Conservation (phyloP, 805 yeast genomes). For the Suhomyces sp. region DNA sequence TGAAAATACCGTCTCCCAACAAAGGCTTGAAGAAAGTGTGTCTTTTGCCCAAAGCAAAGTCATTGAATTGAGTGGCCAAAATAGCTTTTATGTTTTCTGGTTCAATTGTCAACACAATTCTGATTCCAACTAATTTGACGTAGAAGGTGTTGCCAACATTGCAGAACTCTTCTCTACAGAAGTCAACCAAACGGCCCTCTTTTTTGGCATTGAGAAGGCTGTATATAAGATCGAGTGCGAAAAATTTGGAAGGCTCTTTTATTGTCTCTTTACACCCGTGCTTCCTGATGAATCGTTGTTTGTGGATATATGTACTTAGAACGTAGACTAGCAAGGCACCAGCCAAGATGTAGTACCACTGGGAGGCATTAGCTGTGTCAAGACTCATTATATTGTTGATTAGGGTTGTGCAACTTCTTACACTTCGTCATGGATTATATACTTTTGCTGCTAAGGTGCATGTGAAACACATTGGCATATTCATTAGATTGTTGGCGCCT, state of each 20-base stretch:
- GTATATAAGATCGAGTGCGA: conserved; percentile 11
- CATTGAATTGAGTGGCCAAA: conserved; percentile 25
- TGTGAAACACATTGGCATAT: neutral
- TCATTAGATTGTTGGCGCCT: neutral
- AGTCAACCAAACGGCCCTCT: conserved; percentile 25
- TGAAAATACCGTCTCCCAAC: conserved; percentile 27
- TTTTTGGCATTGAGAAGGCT: conserved; percentile 15
- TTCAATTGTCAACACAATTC: conserved; percentile 20
- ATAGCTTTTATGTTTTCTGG: conserved; percentile 28
- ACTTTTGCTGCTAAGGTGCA: neutral
- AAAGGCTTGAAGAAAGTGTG: conserved; percentile 18
- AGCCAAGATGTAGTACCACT: conserved; percentile 11
- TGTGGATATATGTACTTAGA: conserved; percentile 4
- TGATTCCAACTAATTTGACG: conserved; percentile 12
- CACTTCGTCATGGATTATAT: neutral
- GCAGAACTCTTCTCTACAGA: conserved; percentile 9
- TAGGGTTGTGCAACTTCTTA: neutral
- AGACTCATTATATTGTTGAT: neutral
- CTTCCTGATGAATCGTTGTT: conserved; percentile 6
- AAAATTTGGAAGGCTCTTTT: neutral
- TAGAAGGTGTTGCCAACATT: conserved; percentile 3
- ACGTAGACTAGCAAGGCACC: conserved; percentile 9
- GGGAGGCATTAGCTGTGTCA: neutral
- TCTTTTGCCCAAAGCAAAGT: conserved; percentile 23
- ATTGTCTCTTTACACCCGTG: conserved; percentile 13